These are phyloP conservation scores for Arctium lappa DNA, from an alignment of 129 eudicot genomes.

Conservation along the genomic window DNA sequence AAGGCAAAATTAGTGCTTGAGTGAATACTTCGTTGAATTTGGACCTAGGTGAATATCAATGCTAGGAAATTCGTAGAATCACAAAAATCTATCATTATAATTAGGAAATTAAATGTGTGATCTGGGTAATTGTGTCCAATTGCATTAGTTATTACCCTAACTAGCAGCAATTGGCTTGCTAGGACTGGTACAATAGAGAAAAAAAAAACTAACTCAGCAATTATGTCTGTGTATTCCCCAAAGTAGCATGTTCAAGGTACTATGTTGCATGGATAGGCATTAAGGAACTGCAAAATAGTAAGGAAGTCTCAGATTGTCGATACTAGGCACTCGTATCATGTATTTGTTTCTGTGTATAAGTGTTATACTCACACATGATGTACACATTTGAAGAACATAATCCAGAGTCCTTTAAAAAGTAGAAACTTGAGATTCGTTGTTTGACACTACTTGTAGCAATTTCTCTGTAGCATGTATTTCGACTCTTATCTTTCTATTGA, in stretches of 20 bases:
- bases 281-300: not conserved
- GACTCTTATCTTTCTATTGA: not conserved
- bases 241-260: not conserved
- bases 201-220: not conserved
- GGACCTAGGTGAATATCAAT: conserved; percentile 14
- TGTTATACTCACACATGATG: not conserved
- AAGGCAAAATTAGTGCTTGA: not conserved
- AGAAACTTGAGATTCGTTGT: not conserved
- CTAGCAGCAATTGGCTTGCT: not conserved
- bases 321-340: not conserved
- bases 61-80: conserved; percentile 1
- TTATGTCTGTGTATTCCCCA: not conserved
- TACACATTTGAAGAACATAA: not conserved
- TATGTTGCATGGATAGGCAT: not conserved
- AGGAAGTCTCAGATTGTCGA: not conserved
- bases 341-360: not conserved
- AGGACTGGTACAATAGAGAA: not conserved
- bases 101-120: not conserved
- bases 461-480: not conserved
- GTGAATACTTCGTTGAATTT: not conserved
- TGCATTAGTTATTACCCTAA: not conserved
- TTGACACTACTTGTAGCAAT: conserved; percentile 14
- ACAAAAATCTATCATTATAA: conserved; percentile 1
- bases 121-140: not conserved
- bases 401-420: not conserved